A percentile compares a stretch with the other conserved stretches of the same genome.
These are phyloP conservation scores for Knufia fluminis DNA, from an alignment of 2,329 filamentous ascomycete genomes.

Conservation along the genomic window DNA sequence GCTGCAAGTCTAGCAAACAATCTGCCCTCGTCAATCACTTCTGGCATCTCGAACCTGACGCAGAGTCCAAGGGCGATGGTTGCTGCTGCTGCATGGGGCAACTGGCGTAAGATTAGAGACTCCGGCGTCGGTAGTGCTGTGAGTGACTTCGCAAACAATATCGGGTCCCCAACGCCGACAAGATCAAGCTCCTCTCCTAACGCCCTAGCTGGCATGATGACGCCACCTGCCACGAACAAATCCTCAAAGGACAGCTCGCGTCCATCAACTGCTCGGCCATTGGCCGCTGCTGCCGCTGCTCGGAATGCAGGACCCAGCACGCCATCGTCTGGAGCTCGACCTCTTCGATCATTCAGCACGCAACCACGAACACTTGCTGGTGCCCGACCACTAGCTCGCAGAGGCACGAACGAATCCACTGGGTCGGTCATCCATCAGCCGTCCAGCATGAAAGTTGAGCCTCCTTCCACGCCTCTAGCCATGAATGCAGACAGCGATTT, in stretches of 20 bases:
- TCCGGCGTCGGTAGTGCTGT: constrained; percentile 36
- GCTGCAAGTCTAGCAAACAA: constrained; percentile 52
- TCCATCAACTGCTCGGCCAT: constrained; percentile 24
- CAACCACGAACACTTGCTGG: constrained; percentile 15
- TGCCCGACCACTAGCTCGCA: constrained; percentile 7
- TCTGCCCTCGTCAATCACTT: constrained; percentile 62
- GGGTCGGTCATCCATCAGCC: constrained; percentile 24
- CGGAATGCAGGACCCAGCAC: constrained; percentile 22
- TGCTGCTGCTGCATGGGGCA: constrained; percentile 94
- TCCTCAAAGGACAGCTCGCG: constrained; percentile 38
- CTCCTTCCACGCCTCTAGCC: constrained; percentile 24
- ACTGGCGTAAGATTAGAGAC: constrained; percentile 69
- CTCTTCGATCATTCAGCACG: constrained; percentile 17
- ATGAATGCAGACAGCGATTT: constrained; percentile 44
- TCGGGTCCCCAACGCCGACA: constrained; percentile 48
- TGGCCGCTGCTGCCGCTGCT: constrained; percentile 13
- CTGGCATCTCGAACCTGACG: constrained; percentile 60
- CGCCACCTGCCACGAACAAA: constrained; percentile 71
- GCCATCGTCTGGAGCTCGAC: constrained; percentile 25
- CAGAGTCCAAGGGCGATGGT: constrained; percentile 71
- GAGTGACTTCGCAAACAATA: constrained; percentile 25
- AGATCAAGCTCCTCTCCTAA: constrained; percentile 43
- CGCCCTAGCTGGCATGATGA: constrained; percentile 72
- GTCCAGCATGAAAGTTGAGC: constrained; percentile 24
- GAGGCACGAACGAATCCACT: constrained; percentile 11